Evolutionary conservation across 1,284 basidiomycete species (phyloP), one percentile per base, ranked within the genome.

Genomic region (Anthracocystis panici-leucophaei): DNA sequence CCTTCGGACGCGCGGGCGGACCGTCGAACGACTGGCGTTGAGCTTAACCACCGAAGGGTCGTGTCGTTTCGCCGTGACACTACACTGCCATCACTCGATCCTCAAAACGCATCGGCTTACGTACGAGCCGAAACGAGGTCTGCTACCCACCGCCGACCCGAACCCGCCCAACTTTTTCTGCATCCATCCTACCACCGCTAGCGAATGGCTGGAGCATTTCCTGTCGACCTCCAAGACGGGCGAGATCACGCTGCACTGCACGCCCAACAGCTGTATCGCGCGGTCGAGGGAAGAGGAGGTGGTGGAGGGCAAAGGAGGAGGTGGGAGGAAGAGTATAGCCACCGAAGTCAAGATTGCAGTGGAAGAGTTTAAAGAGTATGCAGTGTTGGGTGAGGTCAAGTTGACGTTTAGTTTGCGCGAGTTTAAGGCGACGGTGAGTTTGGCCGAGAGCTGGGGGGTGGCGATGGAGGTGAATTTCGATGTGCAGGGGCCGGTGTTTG

Each of bases 131-230:
- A 72, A 72, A n/a, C 53, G 65, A 1, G 76, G 75, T 6, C 35
- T 81, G 5, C 52, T 67, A 3, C 79, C 79, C 6, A 69, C 70
- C 6, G 70, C 77, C 8, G 78, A 80, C 21, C 65, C 66, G 0
- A 66, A 74, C 12, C 69, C 78, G 29, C 74, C 76, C 20, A 57
- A 70, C 55, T 65, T 63, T 11, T 75, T 68, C 54, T 48, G 48
- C n/a, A 53, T 81, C 40, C 35, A 57, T n/a, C 55, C 78, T 12
- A 31, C 58, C 16, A 70, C 72, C 1, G 80, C 76, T 1, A 55
- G 61, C 25, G 78, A 80, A 46, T 81, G 80, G 80, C 66, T 62
- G 10, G 78, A 81, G 1, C 75, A 81, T 48, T 78, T 81, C 49
- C 53, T 77, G 25, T 66, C 60, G 25, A 65, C 65, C 20, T 57